These are phyloP conservation scores for Hypsizygus ulmarius DNA, from an alignment of 1,284 basidiomycete species.

Conservation along the genomic window DNA sequence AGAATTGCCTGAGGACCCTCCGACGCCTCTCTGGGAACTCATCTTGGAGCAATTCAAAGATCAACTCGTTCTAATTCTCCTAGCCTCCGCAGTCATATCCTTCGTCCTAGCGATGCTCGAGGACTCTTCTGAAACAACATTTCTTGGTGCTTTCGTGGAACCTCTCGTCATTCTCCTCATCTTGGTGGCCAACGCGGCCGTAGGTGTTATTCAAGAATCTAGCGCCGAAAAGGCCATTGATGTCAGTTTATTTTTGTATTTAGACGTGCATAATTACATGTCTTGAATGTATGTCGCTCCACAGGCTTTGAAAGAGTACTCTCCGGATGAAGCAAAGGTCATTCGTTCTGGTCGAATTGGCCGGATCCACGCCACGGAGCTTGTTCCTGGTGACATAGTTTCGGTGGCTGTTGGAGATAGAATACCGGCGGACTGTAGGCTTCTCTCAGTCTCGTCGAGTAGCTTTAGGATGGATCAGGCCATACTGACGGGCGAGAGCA, in stretches of 20 bases:
- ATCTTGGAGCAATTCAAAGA: slow-evolving; percentile 98
- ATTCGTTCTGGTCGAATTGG: slow-evolving; percentile 69
- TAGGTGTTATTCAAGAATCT: slow-evolving; percentile 93
- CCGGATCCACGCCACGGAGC: slow-evolving; percentile 78
- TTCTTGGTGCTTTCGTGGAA: slow-evolving; percentile 86
- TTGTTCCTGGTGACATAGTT: slow-evolving; percentile 93
- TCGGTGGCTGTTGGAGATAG: slow-evolving; percentile 90
- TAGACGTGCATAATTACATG: slow-evolving; percentile 7
- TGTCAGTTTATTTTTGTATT: slow-evolving; percentile 47
- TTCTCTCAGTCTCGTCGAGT: slow-evolving; percentile 86
- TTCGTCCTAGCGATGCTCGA: slow-evolving; percentile 89
- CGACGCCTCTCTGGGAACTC: slow-evolving; percentile 90
- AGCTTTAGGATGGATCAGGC: slow-evolving; percentile 94
- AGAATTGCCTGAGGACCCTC: slow-evolving; percentile 88
- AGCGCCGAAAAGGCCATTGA: slow-evolving; percentile 96
- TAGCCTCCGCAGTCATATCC: slow-evolving; percentile 88
- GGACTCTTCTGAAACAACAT: slow-evolving; percentile 61
- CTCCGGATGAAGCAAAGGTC: slow-evolving; percentile 93
- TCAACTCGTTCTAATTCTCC: slow-evolving; percentile 91
- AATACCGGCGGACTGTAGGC: slow-evolving; percentile 89
- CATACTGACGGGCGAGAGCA: slow-evolving; percentile 90
- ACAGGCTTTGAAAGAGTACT: slow-evolving; percentile 91
- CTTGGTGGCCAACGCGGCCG: slow-evolving; percentile 89
- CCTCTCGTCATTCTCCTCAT: slow-evolving; percentile 92
- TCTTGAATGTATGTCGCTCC: slow-evolving; percentile 12